Evolutionary conservation across 2,329 filamentous ascomycete genomes (phyloP).

Genomic region (Aspergillus ruber): DNA sequence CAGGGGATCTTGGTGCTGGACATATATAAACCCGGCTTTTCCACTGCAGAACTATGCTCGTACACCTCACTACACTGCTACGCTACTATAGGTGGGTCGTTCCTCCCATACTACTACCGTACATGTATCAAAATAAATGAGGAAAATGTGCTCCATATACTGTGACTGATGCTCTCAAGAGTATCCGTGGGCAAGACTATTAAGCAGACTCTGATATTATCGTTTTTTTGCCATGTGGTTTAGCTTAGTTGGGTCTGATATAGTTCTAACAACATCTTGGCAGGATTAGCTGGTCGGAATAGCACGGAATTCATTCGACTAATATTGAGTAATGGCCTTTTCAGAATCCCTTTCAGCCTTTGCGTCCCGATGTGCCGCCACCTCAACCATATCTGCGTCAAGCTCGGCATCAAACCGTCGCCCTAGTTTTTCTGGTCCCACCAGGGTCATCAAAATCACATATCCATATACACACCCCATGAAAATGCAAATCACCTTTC

Average conservation of each 20-base stretch:
- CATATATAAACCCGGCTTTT: no score
- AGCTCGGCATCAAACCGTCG: slow-evolving; percentile 43
- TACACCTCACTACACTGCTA: no score
- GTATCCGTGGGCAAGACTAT: background rate
- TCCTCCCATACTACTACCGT: background rate
- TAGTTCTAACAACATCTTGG: background rate
- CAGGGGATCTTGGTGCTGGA: no score
- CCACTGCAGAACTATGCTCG: no score
- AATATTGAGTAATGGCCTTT: slow-evolving; percentile 15
- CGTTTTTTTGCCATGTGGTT: background rate
- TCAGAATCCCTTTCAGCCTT: slow-evolving; percentile 21
- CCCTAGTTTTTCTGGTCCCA: slow-evolving; percentile 45
- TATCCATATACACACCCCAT: slow-evolving; percentile 74
- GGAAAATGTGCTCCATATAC: background rate
- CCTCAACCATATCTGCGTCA: slow-evolving; percentile 42
- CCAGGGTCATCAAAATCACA: slow-evolving; percentile 45
- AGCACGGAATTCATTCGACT: background rate
- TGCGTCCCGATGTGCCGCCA: slow-evolving; percentile 29
- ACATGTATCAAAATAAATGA: background rate
- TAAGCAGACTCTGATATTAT: slow-evolving; percentile 1
- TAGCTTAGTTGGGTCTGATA: background rate
- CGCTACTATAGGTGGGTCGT: background rate
- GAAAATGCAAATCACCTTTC: slow-evolving; percentile 82
- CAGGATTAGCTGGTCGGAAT: background rate
- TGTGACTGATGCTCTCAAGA: background rate